These are phyloP conservation scores for Euphorbia tirucalli DNA, from an alignment of 345 rosid genomes.

Conservation along the genomic window DNA sequence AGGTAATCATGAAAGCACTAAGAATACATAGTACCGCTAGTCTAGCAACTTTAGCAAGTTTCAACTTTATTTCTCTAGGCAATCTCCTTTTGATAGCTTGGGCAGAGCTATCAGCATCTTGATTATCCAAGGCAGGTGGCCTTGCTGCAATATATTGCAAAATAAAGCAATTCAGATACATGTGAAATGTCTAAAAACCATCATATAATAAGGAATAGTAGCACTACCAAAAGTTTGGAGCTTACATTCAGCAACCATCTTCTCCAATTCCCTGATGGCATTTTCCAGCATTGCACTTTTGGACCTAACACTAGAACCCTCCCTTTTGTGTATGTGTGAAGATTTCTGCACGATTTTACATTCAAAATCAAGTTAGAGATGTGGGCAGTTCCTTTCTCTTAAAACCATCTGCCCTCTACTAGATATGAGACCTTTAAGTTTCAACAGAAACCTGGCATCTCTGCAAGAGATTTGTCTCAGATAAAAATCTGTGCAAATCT, in stretches of 20 bases:
- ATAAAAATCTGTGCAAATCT: neutral
- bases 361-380: conserved; percentile 23
- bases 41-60: conserved; percentile 75
- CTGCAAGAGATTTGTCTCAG: neutral
- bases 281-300: conserved; percentile 73
- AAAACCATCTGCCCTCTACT: neutral
- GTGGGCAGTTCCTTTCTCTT: neutral
- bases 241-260: conserved; percentile 90
- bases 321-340: conserved; percentile 47
- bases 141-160: conserved; percentile 54
- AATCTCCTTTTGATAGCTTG: conserved; percentile 76
- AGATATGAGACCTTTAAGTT: neutral
- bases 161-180: conserved; percentile 10
- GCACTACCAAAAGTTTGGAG: conserved; percentile 11
- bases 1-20: neutral
- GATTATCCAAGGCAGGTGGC: conserved; percentile 71
- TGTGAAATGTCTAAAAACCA: neutral
- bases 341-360: conserved; percentile 39
- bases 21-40: conserved; percentile 48
- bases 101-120: conserved; percentile 67
- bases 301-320: conserved; percentile 55
- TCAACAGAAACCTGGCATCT: neutral
- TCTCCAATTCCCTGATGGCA: conserved; percentile 88
- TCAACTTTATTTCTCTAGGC: conserved; percentile 66
- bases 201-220: conserved; percentile 9